Conservation (phyloP, 2,329 filamentous ascomycete species). For the Gyromitra esculenta region DNA sequence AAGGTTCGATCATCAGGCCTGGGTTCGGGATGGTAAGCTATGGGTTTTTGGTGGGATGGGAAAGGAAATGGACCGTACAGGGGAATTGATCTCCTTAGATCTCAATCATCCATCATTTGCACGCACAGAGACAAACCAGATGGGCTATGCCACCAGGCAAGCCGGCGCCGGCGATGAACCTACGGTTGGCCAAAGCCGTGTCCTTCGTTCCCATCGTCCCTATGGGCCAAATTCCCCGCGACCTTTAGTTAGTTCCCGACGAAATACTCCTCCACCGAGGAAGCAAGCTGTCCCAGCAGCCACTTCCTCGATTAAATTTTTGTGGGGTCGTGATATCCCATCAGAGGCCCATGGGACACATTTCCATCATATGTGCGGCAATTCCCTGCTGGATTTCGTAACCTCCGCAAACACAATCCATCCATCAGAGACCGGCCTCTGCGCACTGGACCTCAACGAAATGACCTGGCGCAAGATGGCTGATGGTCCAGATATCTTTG, state of each 20-base stretch:
- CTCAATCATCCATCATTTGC: constrained; percentile 69
- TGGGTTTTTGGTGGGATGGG: constrained; percentile 97
- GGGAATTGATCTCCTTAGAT: constrained; percentile 97
- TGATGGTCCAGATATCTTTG: constrained; percentile 90
- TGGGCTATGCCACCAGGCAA: constrained; percentile 53
- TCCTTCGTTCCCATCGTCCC: constrained; percentile 64
- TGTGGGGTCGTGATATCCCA: constrained; percentile 84
- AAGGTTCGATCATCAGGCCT: constrained; percentile 93
- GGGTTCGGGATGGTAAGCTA: constrained; percentile 87
- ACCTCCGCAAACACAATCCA: constrained; percentile 89
- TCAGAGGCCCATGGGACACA: constrained; percentile 90
- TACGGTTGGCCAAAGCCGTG: constrained; percentile 53
- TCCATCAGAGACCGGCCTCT: constrained; percentile 87
- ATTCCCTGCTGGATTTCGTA: constrained; percentile 90
- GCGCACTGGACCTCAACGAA: constrained; percentile 84
- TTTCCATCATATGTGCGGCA: constrained; percentile 94
- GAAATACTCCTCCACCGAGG: constrained; percentile 64
- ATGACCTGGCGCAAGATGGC: constrained; percentile 94
- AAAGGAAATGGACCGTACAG: constrained; percentile 95
- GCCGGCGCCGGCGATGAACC: constrained; percentile 46
- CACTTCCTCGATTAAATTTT: constrained; percentile 89
- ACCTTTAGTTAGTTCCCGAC: constrained; percentile 68
- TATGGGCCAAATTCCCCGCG: constrained; percentile 77
- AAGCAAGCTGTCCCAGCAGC: constrained; percentile 75
- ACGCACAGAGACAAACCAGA: constrained; percentile 52